Evolutionary conservation across 192 early-diverging fungal genomes (phyloP), one percentile per base, ranked within the genome.

Genomic region (Coemansia sp.): DNA sequence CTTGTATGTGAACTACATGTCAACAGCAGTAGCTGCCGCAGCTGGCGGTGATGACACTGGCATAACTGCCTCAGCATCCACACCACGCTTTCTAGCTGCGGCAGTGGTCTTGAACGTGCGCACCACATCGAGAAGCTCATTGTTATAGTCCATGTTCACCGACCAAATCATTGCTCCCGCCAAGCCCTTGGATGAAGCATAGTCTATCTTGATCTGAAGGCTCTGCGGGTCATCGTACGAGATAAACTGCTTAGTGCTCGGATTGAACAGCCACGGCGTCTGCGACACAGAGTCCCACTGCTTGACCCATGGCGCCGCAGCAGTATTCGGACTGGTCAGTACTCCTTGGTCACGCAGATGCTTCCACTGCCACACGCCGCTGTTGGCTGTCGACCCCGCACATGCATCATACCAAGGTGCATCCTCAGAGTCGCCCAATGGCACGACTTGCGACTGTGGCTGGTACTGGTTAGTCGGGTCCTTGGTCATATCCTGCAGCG

Each of bases 191-290:
- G 78, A 72, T 15, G 76, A 71, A 12, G 87, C 88, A 71, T 86
- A 89, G 61, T 87, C 70, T 0, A 86, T 85, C 77, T 91, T 91
- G 60, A 85, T 70, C 48, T 69, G 69, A 46, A 93, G 58, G 20
- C 88, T 89, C 32, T 78, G 44, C 4, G 85, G 78, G 53, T 93
- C 89, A 55, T 91, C 89, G 58, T 93, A 92, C 9, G 87, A 88
- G 68, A 92, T 88, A 61, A 87, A 89, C 41, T 74, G 66, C 41
- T 80, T 87, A 8, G 80, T 89, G 13, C 32, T 56, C 2, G 82
- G 78, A 36, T 89, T 89, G 71, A 85, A 93, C 32, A 91, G 44
- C 90, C 90, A 91, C 4, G 89, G 91, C 15, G 90, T 91, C 71
- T 86, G 71, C 1, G 86, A 86, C 9, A 73, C 77, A 3, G 74